Evolutionary conservation across 371 early-diverging fungal genomes (phyloP), one percentile per base, ranked within the genome.

Genomic region (Rhizopus stolonifer): DNA sequence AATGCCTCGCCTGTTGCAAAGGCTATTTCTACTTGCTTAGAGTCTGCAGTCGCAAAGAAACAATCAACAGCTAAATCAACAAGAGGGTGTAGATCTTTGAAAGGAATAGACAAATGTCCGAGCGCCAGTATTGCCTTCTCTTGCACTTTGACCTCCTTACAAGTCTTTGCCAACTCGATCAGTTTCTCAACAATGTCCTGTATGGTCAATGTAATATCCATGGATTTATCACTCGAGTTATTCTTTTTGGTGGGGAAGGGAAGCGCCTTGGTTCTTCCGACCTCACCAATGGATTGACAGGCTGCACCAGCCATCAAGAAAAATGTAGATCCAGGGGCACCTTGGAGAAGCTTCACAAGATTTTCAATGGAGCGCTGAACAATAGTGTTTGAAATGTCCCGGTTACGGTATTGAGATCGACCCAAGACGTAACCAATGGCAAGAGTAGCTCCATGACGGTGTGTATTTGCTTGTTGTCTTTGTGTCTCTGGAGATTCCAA

Each of bases 1-100:
- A 90, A 63, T 0, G 95, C 85, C 54, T 92, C 93, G 17, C 94
- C 96, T 26, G 88, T 74, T 3, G 87, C 83, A 64, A 95, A 93
- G 54, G 88, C 86, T 19, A 91, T 65, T 40, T 95, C 96, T 0
- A 89, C 79, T 39, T 92, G 86, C 54, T 94, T 94, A 7, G 79
- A 76, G 19, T 83, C 72, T 0, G 92, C 85, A 8, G 89, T 70
- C 1, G 80, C 68, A 23, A 69, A 82, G 24, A 93, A 56, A 43
- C 81, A 74, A 18, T 82, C 75, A 7, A 90, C 51, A 9, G 90
- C 65, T 3, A 52, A 42, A 2, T 56, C 39, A 0, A 62, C 54
- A 13, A 74, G 62, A 0, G 46, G 54, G 0, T 69, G 68, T 7
- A 77, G 66, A 1, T 88, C 83, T 0, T 55, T 26, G 19, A 70